phyloP scores from a whole-genome alignment of 2,329 filamentous ascomycete species.

The Trichoderma brevicompactum region DNA sequence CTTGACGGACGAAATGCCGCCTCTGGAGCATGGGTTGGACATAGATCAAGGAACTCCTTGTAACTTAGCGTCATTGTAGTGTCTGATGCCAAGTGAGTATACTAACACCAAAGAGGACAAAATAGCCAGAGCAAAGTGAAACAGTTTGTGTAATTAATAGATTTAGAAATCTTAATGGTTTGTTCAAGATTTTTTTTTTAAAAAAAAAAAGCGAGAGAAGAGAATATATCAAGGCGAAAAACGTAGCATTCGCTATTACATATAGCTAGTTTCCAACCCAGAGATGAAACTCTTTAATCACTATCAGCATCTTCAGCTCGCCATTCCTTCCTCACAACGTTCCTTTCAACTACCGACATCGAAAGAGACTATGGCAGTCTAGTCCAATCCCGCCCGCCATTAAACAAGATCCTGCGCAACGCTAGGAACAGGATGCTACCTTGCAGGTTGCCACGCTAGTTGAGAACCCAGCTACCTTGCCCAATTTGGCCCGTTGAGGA shows the following conservation, averaged over 20 bases:
- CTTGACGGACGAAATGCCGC: background rate
- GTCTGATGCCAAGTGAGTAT: background rate
- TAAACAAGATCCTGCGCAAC: background rate
- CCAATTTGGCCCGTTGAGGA: slow-evolving; percentile 5
- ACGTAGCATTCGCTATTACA: too few relatives aligned
- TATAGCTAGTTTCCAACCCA: background rate
- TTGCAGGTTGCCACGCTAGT: slow-evolving; percentile 1
- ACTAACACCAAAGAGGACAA: background rate
- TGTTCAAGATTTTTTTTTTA: too few relatives aligned
- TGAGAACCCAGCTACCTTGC: background rate
- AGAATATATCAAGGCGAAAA: too few relatives aligned
- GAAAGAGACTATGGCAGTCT: background rate
- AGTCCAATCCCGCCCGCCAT: background rate
- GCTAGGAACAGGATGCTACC: slow-evolving; percentile 11
- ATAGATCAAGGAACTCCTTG: background rate
- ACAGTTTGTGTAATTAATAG: background rate
- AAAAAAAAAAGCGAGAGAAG: background rate
- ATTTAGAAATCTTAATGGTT: too few relatives aligned
- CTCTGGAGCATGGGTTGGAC: background rate
- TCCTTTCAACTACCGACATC: slow-evolving; percentile 2
- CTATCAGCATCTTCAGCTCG: background rate
- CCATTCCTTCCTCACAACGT: background rate
- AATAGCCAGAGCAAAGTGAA: background rate
- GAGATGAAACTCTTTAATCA: background rate
- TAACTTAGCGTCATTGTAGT: background rate